These are phyloP conservation scores for Tilletia horrida DNA, from an alignment of 1,284 basidiomycete species.

Conservation along the genomic window DNA sequence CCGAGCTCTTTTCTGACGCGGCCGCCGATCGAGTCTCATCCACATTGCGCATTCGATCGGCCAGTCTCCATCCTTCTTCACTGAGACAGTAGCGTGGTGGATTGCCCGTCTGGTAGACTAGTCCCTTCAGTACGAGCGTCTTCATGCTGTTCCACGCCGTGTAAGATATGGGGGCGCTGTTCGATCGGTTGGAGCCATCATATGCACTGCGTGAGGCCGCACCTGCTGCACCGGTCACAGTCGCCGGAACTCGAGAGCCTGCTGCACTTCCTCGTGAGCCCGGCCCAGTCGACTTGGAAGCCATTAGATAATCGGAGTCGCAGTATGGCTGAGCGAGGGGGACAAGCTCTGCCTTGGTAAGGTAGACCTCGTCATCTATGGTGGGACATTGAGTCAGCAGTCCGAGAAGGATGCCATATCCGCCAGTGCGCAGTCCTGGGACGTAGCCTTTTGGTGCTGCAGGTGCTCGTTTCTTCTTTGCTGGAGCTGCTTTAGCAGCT, in stretches of 20 bases:
- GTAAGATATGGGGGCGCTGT: conserved; percentile 31
- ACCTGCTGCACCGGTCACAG: conserved; percentile 20
- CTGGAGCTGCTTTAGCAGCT: not conserved
- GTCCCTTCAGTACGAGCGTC: conserved; percentile 50
- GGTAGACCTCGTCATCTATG: conserved; percentile 25
- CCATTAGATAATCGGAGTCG: conserved; percentile 43
- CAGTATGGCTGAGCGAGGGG: conserved; percentile 42
- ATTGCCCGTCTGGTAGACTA: conserved; percentile 48
- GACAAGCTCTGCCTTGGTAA: conserved; percentile 47
- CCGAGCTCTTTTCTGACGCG: not conserved
- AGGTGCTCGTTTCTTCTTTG: conserved; percentile 12
- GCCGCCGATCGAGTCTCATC: not conserved
- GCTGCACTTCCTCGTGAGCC: conserved; percentile 23
- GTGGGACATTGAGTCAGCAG: conserved; percentile 20
- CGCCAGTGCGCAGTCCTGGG: conserved; percentile 25
- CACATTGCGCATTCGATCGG: conserved; percentile 23
- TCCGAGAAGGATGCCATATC: conserved; percentile 27
- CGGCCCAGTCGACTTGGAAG: conserved; percentile 19
- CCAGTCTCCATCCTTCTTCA: conserved; percentile 43
- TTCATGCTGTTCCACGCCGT: conserved; percentile 54
- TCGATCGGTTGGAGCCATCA: conserved; percentile 2
- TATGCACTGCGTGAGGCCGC: conserved; percentile 20
- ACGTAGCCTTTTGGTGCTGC: conserved; percentile 25
- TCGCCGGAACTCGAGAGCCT: conserved; percentile 26
- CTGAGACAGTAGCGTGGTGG: conserved; percentile 48